Evolutionary conservation across 1,284 basidiomycete genomes (phyloP), one percentile per base, ranked within the genome.

Genomic region (Pseudozyma pruni): DNA sequence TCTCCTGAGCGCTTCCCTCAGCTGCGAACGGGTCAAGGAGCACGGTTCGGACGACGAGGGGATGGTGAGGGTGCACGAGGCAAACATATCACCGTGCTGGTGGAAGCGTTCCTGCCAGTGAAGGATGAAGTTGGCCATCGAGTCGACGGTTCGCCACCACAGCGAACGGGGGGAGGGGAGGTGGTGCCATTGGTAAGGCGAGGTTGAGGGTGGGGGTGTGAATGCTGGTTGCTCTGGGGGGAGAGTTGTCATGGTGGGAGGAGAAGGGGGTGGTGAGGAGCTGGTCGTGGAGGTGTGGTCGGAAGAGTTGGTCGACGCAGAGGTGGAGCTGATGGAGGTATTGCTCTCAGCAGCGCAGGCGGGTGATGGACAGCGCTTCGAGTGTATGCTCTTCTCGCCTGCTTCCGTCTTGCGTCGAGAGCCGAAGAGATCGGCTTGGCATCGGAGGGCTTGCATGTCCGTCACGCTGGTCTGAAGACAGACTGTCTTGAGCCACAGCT

Each of bases 71-170:
- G 42, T 50, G 29, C 51, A 60, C 9, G 53, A 31, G 10, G 20
- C 52, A 42, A 66, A 71, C 68, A 71, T 61, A 35, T 71, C 68
- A 8, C 68, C 68, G 29, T 71, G 68, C n/a, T 52, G 20, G 33
- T 66, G 43, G 19, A 71, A 71, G 3, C 68, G 57, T 0, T 27
- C 48, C 32, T 63, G 55, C 67, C 67, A 70, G 31, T 70, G 67
- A 4, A 63, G 33, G 52, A 70, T 59, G 14, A 70, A 70, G 41
- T 70, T 70, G 8, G 67, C 60, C 67, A 70, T 70, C 6, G 55
- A 33, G 32, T 70, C 67, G n/a, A 70, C 44, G 13, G 32, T 70
- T 9, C 67, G 17, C 51, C 52, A 70, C 67, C 67, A 70, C 19
- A 56, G 14, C 9, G 27, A 11, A 11, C 32, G 27, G 1, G 17